phyloP scores from a whole-genome alignment of 768 basidiomycete genomes.

The Boletus rubescentipes region DNA sequence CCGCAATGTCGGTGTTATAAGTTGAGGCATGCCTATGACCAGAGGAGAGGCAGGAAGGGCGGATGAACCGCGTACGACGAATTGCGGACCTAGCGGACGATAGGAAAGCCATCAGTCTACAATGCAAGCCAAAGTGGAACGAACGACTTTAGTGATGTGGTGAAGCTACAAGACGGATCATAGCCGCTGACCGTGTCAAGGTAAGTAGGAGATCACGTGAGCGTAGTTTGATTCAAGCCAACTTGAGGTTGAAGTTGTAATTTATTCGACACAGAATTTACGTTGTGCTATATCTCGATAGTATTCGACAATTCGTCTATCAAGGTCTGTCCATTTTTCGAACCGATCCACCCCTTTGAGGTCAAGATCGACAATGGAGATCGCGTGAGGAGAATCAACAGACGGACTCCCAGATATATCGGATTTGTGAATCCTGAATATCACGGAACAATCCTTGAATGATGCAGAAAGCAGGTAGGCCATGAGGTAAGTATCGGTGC shows the following conservation, averaged over 20 bases:
- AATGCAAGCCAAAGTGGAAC: not conserved
- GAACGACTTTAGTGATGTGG: not conserved
- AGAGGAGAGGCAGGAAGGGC: not conserved
- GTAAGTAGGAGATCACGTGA: slow-evolving; percentile 11
- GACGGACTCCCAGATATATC: slow-evolving; percentile 25
- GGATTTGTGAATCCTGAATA: slow-evolving; percentile 38
- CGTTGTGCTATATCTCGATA: slow-evolving; percentile 31
- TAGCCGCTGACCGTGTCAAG: slow-evolving; percentile 6
- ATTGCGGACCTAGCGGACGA: slow-evolving; percentile 12
- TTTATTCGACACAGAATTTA: slow-evolving; percentile 24
- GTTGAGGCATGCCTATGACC: slow-evolving; percentile 40
- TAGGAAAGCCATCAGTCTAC: slow-evolving; percentile 12
- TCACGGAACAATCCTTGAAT: slow-evolving; percentile 94
- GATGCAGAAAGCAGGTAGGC: slow-evolving; percentile 87
- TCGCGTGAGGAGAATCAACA: slow-evolving; percentile 31
- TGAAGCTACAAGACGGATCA: slow-evolving; percentile 9
- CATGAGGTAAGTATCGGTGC: slow-evolving; percentile 62
- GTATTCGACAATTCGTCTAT: slow-evolving; percentile 58
- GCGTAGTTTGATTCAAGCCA: no score
- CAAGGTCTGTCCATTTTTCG: slow-evolving; percentile 69
- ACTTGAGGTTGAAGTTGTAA: no score
- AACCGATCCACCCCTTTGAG: slow-evolving; percentile 69
- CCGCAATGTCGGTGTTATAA: slow-evolving; percentile 73
- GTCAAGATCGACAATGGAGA: slow-evolving; percentile 86
- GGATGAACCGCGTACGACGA: slow-evolving; percentile 2